Evolutionary conservation across 73 alveolate genomes (phyloP).

Genomic region (Paramecium biaurelia): DNA sequence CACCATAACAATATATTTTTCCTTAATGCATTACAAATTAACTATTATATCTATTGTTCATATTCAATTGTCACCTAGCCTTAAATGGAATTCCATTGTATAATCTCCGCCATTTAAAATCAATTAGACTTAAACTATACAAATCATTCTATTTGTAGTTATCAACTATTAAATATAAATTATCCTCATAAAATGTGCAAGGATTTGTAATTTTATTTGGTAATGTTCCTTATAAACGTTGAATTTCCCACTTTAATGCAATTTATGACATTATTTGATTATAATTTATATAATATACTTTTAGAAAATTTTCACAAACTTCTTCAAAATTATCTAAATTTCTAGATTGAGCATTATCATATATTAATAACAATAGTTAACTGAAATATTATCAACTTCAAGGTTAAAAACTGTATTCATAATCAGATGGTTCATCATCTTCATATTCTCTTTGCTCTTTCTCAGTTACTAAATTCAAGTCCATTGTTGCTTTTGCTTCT

Average conservation of each 20-base stretch:
- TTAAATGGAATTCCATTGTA: slow-evolving; percentile 7
- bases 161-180: slow-evolving; percentile 38
- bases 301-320: not conserved
- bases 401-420: not conserved
- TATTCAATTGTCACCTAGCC: slow-evolving; percentile 23
- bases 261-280: not conserved
- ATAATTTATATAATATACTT: not conserved
- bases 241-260: slow-evolving; percentile 18
- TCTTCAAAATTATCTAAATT: not conserved
- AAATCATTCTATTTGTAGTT: slow-evolving; percentile 41
- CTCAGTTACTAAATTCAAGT: not conserved
- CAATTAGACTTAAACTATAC: slow-evolving; percentile 7
- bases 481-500: not conserved
- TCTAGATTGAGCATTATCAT: not conserved
- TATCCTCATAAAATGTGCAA: slow-evolving; percentile 6
- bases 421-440: not conserved
- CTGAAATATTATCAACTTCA: not conserved
- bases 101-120: slow-evolving; percentile 31
- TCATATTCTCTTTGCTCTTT: not conserved
- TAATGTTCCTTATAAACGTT: not conserved
- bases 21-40: slow-evolving; percentile 24
- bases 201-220: slow-evolving; percentile 27
- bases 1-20: slow-evolving; percentile 43
- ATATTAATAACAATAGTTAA: not conserved
- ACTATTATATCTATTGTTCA: not conserved